Evolutionary conservation across 139 green algal species (phyloP).

Genomic region (Edaphochlamys debaryana): DNA sequence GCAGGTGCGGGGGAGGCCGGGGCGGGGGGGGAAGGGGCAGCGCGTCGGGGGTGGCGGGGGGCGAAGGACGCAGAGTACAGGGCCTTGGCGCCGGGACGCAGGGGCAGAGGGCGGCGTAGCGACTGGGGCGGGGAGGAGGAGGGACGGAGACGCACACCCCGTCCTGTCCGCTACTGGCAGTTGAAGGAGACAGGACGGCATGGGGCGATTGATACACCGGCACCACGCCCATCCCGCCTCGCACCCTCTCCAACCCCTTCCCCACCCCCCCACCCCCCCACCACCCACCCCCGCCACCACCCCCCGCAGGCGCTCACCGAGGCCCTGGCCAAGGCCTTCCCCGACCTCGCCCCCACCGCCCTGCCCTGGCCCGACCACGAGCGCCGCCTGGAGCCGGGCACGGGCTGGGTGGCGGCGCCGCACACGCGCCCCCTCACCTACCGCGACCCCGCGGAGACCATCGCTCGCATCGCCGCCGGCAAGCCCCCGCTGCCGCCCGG

Average conservation of each 20-base stretch:
- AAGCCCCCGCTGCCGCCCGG: too few relatives aligned
- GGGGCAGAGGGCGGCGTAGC: too few relatives aligned
- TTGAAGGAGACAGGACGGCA: too few relatives aligned
- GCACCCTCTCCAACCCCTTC: not conserved
- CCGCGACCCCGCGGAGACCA: constrained; percentile 23
- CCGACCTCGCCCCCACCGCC: constrained; percentile 16
- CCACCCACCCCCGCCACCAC: not conserved
- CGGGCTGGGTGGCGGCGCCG: constrained; percentile 47
- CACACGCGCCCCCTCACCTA: constrained; percentile 15
- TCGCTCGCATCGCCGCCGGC: not conserved
- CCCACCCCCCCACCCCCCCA: not conserved
- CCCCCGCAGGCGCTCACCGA: constrained; percentile 47
- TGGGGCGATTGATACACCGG: too few relatives aligned
- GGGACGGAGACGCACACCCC: too few relatives aligned
- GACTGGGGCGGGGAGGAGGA: too few relatives aligned
- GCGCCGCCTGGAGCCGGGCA: constrained; percentile 30
- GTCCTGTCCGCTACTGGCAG: too few relatives aligned
- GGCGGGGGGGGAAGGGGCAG: not conserved
- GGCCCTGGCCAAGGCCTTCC: constrained; percentile 48
- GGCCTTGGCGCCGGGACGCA: not conserved
- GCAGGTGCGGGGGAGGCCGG: constrained; percentile 37
- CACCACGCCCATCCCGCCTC: too few relatives aligned
- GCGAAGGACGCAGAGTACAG: not conserved
- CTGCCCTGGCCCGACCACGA: constrained; percentile 59
- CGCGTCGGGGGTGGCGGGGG: too few relatives aligned